Evolutionary conservation across 768 basidiomycete species (phyloP).

Genomic region (Podaxis pistillaris): DNA sequence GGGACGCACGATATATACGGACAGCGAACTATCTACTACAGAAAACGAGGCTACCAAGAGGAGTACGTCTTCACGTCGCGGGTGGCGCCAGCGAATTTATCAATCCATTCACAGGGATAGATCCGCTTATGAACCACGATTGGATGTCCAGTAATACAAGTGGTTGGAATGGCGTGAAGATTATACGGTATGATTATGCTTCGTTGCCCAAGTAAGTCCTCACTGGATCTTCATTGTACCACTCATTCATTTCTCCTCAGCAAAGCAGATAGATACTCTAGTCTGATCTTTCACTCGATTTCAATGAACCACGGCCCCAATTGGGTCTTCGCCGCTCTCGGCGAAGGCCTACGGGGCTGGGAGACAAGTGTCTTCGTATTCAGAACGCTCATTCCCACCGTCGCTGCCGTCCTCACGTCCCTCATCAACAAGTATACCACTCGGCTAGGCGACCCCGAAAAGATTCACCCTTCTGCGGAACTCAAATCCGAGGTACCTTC

Average conservation of each 20-base stretch:
- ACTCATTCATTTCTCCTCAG: background rate
- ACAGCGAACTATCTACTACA: background rate
- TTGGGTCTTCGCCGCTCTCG: background rate
- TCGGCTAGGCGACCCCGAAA: background rate
- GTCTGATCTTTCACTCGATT: background rate
- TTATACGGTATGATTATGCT: slow-evolving; percentile 1
- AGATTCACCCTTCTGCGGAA: background rate
- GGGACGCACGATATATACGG: background rate
- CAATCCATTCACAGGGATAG: background rate
- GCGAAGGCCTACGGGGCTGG: slow-evolving; percentile 8
- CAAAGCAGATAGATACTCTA: slow-evolving; percentile 2
- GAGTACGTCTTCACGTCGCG: background rate
- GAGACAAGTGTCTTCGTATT: slow-evolving; percentile 6
- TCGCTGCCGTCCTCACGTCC: background rate
- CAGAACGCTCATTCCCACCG: slow-evolving; percentile 2
- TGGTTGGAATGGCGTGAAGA: background rate
- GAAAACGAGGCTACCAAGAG: background rate
- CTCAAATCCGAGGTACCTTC: slow-evolving; percentile 4
- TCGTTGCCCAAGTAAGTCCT: slow-evolving; percentile 4
- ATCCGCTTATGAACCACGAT: background rate
- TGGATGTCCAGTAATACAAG: background rate
- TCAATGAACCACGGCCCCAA: background rate
- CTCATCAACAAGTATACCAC: background rate
- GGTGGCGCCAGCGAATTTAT: background rate
- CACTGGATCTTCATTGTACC: background rate